These are phyloP conservation scores for Geotrichum reessii DNA, from an alignment of 1,139 yeast species.

Conservation along the genomic window DNA sequence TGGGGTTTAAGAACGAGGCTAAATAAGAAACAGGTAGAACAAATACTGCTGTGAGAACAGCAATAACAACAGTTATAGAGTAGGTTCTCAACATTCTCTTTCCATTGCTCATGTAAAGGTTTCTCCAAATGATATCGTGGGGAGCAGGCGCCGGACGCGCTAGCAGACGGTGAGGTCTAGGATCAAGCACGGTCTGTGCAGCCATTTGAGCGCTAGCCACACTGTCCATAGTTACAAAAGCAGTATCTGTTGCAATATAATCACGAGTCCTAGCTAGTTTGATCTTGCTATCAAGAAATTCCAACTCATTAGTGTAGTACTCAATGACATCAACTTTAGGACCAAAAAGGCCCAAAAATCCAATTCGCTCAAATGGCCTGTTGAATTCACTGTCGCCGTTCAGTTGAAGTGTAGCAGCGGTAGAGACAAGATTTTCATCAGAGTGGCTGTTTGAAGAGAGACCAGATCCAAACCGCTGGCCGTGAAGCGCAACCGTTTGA, in stretches of 20 bases:
- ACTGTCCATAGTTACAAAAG: constrained; percentile 78
- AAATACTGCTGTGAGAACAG: constrained; percentile 58
- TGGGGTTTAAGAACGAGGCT: constrained; percentile 64
- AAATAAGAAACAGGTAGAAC: constrained; percentile 69
- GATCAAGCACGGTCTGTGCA: constrained; percentile 82
- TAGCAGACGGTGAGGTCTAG: constrained; percentile 64
- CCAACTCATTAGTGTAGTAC: constrained; percentile 51
- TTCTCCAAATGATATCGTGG: constrained; percentile 77
- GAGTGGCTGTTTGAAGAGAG: not conserved
- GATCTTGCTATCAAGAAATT: constrained; percentile 55
- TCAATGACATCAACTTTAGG: constrained; percentile 60
- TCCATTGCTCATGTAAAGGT: constrained; percentile 53
- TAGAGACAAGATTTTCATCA: constrained; percentile 14
- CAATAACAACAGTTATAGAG: constrained; percentile 57
- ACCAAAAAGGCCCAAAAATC: constrained; percentile 51
- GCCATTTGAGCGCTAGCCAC: constrained; percentile 87
- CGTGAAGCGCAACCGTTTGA: constrained; percentile 15
- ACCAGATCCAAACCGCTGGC: constrained; percentile 14
- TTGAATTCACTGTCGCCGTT: constrained; percentile 19
- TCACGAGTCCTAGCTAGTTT: constrained; percentile 41
- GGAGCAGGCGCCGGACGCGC: constrained; percentile 84
- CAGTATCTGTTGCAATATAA: constrained; percentile 45
- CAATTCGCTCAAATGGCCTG: constrained; percentile 43
- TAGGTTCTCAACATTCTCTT: constrained; percentile 57
- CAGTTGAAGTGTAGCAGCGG: constrained; percentile 13